phyloP scores from a whole-genome alignment of 257 asterid genomes.

The Capsicum chinense region DNA sequence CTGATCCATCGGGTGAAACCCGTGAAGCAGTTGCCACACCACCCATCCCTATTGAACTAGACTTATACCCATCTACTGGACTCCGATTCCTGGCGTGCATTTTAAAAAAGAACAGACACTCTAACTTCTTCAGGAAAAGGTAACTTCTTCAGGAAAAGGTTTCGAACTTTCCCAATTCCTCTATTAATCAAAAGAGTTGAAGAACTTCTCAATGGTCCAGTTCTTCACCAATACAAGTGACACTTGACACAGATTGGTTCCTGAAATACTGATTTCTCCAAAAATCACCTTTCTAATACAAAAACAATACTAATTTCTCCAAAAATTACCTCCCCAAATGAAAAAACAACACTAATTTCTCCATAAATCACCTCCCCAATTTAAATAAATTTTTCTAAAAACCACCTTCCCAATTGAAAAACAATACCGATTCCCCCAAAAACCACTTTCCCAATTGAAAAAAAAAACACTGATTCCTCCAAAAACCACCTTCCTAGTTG shows the following conservation, averaged over 20 bases:
- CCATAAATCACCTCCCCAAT: no score
- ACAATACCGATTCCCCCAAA: no score
- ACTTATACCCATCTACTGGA: constrained; percentile 77
- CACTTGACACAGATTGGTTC: neutral
- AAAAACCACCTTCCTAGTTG: no score
- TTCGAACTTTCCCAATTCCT: neutral
- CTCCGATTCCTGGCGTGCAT: constrained; percentile 82
- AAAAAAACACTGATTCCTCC: no score
- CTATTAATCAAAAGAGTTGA: neutral
- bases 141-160: neutral
- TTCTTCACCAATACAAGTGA: neutral
- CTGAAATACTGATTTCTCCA: neutral
- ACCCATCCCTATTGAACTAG: constrained; percentile 66
- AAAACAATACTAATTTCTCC: neutral
- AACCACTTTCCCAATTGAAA: no score
- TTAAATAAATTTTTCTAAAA: no score
- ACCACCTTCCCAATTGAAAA: no score
- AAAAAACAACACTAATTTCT: no score
- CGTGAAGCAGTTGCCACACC: constrained; percentile 58
- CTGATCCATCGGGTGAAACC: constrained; percentile 69
- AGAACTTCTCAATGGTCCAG: neutral
- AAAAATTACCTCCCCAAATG: neutral
- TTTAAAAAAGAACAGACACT: constrained; percentile 21
- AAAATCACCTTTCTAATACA: neutral
- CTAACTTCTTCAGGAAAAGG: neutral